Base-by-base conservation (phyloP, 1,284 basidiomycete genomes). In the Pyrrhoderma lamaoense region DNA sequence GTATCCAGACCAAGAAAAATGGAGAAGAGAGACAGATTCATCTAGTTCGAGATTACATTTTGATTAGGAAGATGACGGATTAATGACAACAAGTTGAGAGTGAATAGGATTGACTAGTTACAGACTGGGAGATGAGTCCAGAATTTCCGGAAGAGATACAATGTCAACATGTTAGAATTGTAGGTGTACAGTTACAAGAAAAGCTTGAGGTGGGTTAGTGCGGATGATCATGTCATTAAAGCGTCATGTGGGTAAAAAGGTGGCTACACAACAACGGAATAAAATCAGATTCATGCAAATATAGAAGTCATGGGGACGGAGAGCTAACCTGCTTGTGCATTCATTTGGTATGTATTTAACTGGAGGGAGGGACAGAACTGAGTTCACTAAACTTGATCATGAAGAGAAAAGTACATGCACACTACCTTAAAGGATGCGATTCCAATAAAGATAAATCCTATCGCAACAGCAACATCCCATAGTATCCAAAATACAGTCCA, bases 401-500 rank as follows among this genome's bases (percentile, higher is more conserved):
- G 19, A 34, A 48, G 11, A 22, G 31, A n/a, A 31, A 31, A 31
- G 7, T 31, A 31, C 5, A 11, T 5, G 7, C 11, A 31, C 5
- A 11, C 40, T 60, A 79, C 81, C 71, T 82, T 90, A 75, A 90
- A 89, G n/a, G 75, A 75, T 51, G 71, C 75, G 35, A 90, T 76
- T 14, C 87, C 87, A 22, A 88, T 64, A 43, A 90, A 68, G 11
- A 82, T 69, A 64, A 89, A 89, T 3, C 75, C 84, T 52, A 80
- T 79, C 42, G 88, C 71, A 16, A 79, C 75, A 3, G 71, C 77
- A 23, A 85, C 59, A 59, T 85, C 76, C 63, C 89, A 88, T 2
- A 83, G 51, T 44, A 89, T 77, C 87, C 88, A 90, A 35, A 85
- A 64, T 2, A 75, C 66, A 16, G 84, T 85, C 86, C 87, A 89